phyloP scores from a whole-genome alignment of 495 filamentous ascomycete species.

The Lentithecium fluviatile region DNA sequence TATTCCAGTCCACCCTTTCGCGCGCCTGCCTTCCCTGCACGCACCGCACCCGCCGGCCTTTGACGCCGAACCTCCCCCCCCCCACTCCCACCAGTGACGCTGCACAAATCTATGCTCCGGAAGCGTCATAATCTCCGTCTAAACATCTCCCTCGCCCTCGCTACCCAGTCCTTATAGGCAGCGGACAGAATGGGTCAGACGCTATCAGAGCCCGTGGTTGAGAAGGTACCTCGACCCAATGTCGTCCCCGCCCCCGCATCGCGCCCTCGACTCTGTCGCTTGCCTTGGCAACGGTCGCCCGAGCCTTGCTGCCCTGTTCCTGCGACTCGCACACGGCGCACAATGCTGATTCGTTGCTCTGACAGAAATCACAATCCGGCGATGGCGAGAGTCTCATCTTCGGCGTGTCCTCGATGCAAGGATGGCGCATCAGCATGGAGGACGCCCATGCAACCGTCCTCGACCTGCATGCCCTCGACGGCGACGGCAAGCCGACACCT shows the following conservation, averaged over 20 bases:
- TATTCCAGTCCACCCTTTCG: neutral
- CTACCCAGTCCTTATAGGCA: conserved; percentile 26
- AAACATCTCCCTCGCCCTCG: conserved; percentile 6
- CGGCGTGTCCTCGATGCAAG: conserved; percentile 97
- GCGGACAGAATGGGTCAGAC: conserved; percentile 84
- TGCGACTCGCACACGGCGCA: neutral
- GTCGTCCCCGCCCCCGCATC: conserved; percentile 28
- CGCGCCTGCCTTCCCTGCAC: neutral
- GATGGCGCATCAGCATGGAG: conserved; percentile 99
- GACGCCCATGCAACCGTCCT: conserved; percentile 88
- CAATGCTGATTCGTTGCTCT: conserved; percentile 4
- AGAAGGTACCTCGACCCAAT: conserved; percentile 72
- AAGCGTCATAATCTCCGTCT: conserved; percentile 19
- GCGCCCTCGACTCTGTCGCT: conserved; percentile 25
- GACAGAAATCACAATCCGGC: conserved; percentile 79
- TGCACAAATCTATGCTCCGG: conserved; percentile 34
- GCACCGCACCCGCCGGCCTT: neutral
- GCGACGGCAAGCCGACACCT: conserved; percentile 56
- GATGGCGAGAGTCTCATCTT: conserved; percentile 90
- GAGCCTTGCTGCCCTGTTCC: neutral
- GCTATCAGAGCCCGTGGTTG: conserved; percentile 95
- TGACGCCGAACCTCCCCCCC: conserved; percentile 1
- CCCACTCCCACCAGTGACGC: conserved; percentile 23
- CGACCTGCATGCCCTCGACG: conserved; percentile 70
- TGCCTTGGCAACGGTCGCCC: conserved; percentile 23